These are phyloP conservation scores for Coemansia sp. DNA, from an alignment of 192 early-diverging fungal genomes.

Conservation along the genomic window DNA sequence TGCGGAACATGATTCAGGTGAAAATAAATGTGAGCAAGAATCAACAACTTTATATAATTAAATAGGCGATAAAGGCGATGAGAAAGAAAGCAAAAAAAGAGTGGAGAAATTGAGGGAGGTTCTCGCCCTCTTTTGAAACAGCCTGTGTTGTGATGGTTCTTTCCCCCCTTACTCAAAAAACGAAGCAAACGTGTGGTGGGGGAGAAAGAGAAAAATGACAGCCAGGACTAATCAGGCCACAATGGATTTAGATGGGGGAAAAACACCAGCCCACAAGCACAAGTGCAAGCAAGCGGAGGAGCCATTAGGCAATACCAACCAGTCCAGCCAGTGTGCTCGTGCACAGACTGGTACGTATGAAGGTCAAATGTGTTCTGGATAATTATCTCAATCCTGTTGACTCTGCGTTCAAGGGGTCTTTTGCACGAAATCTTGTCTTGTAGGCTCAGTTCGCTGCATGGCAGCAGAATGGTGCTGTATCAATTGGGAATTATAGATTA, in stretches of 20 bases:
- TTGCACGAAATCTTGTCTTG: constrained; percentile 64
- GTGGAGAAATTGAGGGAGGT: not conserved
- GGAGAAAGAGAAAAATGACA: not conserved
- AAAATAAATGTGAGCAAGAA: not conserved
- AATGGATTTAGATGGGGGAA: too few species aligned
- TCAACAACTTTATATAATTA: not conserved
- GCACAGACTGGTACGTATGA: constrained; percentile 59
- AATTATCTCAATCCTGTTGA: constrained; percentile 71
- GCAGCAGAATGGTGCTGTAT: constrained; percentile 62
- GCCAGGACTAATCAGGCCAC: not conserved
- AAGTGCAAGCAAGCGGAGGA: constrained; percentile 40
- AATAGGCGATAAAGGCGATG: constrained; percentile 3
- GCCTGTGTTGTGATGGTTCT: too few species aligned
- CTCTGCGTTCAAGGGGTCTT: constrained; percentile 62
- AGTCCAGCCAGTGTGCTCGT: constrained; percentile 40
- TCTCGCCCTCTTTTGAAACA: not conserved
- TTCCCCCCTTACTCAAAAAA: too few species aligned
- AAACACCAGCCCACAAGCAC: constrained; percentile 8
- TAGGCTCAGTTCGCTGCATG: constrained; percentile 59
- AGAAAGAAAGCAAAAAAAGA: constrained; percentile 8
- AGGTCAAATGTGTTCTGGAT: constrained; percentile 64
- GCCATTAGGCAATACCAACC: constrained; percentile 58
- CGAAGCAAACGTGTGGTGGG: too few species aligned
- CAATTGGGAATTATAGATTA: constrained; percentile 71
- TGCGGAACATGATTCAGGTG: constrained; percentile 27